Evolutionary conservation across 176 grass and related monocot species (phyloP), one percentile per base, ranked within the genome.

Genomic region (Hordeum marinum): DNA sequence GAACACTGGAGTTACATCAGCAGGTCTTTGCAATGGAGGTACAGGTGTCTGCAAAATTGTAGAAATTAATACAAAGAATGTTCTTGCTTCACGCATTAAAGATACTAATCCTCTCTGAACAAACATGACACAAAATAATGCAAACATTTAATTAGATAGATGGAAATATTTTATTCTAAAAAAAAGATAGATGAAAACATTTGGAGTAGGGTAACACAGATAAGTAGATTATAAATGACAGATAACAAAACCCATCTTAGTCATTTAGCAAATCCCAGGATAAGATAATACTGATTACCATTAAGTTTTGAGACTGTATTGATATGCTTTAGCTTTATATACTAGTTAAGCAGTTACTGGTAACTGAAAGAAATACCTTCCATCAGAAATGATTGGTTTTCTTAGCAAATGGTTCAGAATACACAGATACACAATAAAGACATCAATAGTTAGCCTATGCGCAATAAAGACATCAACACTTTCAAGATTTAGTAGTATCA

Each of bases 1-100:
- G 85, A 94, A 96, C 5, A 96, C 81, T 75, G 91, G 93, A 85
- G 85, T 72, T 48, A 77, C 55, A 78, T 99, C 94, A 76, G 88
- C 86, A 82, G 88, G 84, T 92, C 87, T 95, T 87, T 84, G 72
- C 55, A 99, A 88, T 32, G 97, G 97, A 70, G 97, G 92, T 65
- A 96, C 94, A 82, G 97, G 97, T n/a, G 89, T 95, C 91, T 95
- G 86, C 83, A 92, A 78, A 29, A 93, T 72, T 27, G 15, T 39
- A 65, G 27, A 61, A 80, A 37, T 79, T 17, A 90, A 84, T 66
- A 91, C 35, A 50, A 65, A 21, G 14, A 75, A 87, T 80, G 23
- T 67, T 63, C 9, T 5, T 39, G 25, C 60, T 29, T 73, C 20
- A 72, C 15, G 83, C n/a, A 67, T 54, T 85, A n/a, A 65, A 83